phyloP scores from a whole-genome alignment of 2,329 filamentous ascomycete genomes.

The Curvularia verruculosa region DNA sequence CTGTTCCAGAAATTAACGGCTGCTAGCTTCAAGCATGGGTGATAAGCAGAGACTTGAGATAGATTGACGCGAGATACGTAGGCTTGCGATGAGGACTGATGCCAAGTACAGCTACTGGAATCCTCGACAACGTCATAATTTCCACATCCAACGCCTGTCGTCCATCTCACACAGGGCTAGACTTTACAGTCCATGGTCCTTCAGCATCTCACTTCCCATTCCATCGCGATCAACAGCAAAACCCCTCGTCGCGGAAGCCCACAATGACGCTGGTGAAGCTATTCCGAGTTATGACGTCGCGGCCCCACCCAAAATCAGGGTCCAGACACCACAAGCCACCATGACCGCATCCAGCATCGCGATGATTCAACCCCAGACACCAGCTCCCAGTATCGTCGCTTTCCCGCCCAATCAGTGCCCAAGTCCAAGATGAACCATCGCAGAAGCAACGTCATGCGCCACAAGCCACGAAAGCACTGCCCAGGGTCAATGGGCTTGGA shows the following conservation, averaged over 20 bases:
- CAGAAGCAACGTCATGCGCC: constrained; percentile 25
- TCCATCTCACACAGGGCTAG: neutral
- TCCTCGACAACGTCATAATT: constrained; percentile 4
- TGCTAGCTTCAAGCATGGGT: neutral
- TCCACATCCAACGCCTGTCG: neutral
- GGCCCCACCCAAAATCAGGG: constrained; percentile 7
- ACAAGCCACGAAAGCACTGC: constrained; percentile 11
- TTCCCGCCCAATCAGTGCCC: constrained; percentile 16
- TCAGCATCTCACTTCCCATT: constrained; percentile 1
- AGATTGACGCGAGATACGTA: neutral
- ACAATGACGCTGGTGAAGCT: constrained; percentile 23
- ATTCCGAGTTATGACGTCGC: constrained; percentile 30
- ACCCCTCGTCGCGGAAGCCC: constrained; percentile 1
- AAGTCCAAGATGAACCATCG: neutral
- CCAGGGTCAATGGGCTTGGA: neutral
- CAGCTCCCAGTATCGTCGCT: constrained; percentile 20
- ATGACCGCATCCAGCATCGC: constrained; percentile 18
- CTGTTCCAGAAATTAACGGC: neutral
- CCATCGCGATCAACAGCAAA: constrained; percentile 4
- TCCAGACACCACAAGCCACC: constrained; percentile 13
- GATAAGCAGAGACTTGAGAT: neutral
- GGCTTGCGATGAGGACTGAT: neutral
- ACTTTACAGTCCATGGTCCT: neutral
- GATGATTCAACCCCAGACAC: constrained; percentile 14
- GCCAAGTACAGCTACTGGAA: neutral